Evolutionary conservation across 2,329 filamentous ascomycete species (phyloP).

Genomic region (Cercospora janseana): DNA sequence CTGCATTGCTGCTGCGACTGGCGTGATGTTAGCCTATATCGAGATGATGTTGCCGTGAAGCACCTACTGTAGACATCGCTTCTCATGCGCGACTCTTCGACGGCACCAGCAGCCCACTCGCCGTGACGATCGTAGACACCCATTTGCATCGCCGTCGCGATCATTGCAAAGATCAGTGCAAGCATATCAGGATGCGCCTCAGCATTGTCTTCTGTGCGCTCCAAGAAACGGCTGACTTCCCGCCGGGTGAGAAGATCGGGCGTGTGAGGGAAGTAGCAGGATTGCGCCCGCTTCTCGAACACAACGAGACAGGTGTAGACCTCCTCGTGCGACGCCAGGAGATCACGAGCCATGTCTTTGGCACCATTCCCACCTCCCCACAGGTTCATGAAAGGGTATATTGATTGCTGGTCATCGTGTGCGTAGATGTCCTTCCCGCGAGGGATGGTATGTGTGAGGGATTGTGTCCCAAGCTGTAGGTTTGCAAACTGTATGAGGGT

Average conservation of each 20-base stretch:
- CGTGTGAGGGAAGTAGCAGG: slow-evolving; percentile 47
- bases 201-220: slow-evolving; percentile 44
- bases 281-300: slow-evolving; percentile 46
- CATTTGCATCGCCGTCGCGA: slow-evolving; percentile 49
- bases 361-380: slow-evolving; percentile 30
- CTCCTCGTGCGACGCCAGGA: slow-evolving; percentile 42
- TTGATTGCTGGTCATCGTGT: slow-evolving; percentile 34
- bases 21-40: slow-evolving; percentile 4
- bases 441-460: slow-evolving; percentile 45
- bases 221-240: slow-evolving; percentile 49
- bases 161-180: slow-evolving; percentile 48
- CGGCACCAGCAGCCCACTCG: slow-evolving; percentile 41
- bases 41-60: not conserved
- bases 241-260: slow-evolving; percentile 45
- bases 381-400: slow-evolving; percentile 49
- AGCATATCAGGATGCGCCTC: slow-evolving; percentile 49
- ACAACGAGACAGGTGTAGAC: slow-evolving; percentile 42
- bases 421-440: slow-evolving; percentile 44
- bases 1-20: slow-evolving; percentile 53
- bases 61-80: slow-evolving; percentile 49
- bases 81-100: slow-evolving; percentile 39
- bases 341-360: slow-evolving; percentile 34
- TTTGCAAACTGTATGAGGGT: slow-evolving; percentile 41
- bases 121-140: slow-evolving; percentile 45
- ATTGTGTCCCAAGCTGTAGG: slow-evolving; percentile 42